Percentiles rank a stretch among this genome's conserved stretches.
phyloP scores from a whole-genome alignment of 805 yeast genomes.

The Blastobotrys muscicola region DNA sequence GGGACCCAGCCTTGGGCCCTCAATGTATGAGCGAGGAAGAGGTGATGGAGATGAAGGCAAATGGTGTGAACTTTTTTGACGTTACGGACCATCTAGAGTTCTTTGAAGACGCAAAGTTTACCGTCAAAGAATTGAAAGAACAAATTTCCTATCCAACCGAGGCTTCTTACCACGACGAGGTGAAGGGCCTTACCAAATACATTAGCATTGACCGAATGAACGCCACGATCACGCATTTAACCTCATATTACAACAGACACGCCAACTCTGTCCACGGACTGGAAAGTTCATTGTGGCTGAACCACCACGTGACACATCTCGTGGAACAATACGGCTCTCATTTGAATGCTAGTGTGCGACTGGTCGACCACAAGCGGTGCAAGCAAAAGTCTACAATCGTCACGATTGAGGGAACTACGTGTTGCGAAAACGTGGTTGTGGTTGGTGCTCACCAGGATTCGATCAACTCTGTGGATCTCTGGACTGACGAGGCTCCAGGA shows the following conservation, averaged over 20 bases:
- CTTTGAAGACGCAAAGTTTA: conserved; percentile 2
- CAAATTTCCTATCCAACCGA: too few species aligned
- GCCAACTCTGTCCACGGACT: too few species aligned
- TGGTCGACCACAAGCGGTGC: conserved; percentile 51
- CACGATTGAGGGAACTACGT: conserved; percentile 42
- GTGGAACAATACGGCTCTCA: too few species aligned
- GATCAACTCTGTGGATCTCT: conserved; percentile 48
- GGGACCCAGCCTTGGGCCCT: too few species aligned
- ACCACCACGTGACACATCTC: too few species aligned
- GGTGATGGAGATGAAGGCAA: conserved; percentile 34
- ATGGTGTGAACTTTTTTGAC: conserved; percentile 53
- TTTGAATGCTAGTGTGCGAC: too few species aligned
- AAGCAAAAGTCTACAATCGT: conserved; percentile 62
- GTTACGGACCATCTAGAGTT: conserved; percentile 38
- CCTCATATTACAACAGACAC: too few species aligned
- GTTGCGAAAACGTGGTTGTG: conserved; percentile 43
- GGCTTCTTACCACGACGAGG: too few species aligned
- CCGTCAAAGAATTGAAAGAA: not conserved
- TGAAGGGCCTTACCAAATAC: too few species aligned
- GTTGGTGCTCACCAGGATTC: conserved; percentile 86
- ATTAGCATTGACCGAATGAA: too few species aligned
- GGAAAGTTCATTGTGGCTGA: too few species aligned
- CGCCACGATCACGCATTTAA: too few species aligned
- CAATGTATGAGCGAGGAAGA: conserved; percentile 28
- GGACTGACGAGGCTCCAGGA: conserved; percentile 71